phyloP scores from a whole-genome alignment of 2,329 filamentous ascomycete species.

The Diaporthe vaccinii region DNA sequence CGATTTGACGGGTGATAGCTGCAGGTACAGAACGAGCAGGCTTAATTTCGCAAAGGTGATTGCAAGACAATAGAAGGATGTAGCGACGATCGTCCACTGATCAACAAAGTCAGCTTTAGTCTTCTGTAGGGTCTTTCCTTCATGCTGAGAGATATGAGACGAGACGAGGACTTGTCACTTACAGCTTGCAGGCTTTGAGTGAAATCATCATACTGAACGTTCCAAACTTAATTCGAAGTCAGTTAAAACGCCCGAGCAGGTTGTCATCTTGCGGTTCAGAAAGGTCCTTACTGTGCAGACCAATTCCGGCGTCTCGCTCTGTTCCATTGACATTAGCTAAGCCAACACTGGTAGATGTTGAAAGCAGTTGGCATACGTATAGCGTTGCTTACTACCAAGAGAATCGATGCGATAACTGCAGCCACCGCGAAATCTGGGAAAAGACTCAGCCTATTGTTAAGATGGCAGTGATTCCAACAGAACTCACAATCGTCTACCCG shows the following conservation, averaged over 20 bases:
- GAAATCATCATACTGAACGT: not conserved
- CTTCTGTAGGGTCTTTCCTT: not conserved
- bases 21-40: conserved; percentile 1
- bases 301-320: conserved; percentile 5
- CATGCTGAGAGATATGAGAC: not conserved
- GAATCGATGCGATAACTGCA: not conserved
- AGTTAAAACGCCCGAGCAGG: not conserved
- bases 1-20: not conserved
- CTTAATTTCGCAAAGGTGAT: conserved; percentile 1
- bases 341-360: not conserved
- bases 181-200: not conserved
- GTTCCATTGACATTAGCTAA: not conserved
- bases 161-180: not conserved
- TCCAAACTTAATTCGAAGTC: not conserved
- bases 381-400: not conserved
- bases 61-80: conserved; percentile 2
- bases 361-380: not conserved
- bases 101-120: not conserved
- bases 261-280: no score
- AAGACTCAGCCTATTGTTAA: not conserved
- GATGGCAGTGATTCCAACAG: not conserved
- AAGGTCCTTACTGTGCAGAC: conserved; percentile 6
- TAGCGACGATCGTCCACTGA: not conserved
- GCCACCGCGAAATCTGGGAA: not conserved
- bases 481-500: conserved; percentile 7